phyloP scores from a whole-genome alignment of 768 basidiomycete species.

The Amyloporia xantha region DNA sequence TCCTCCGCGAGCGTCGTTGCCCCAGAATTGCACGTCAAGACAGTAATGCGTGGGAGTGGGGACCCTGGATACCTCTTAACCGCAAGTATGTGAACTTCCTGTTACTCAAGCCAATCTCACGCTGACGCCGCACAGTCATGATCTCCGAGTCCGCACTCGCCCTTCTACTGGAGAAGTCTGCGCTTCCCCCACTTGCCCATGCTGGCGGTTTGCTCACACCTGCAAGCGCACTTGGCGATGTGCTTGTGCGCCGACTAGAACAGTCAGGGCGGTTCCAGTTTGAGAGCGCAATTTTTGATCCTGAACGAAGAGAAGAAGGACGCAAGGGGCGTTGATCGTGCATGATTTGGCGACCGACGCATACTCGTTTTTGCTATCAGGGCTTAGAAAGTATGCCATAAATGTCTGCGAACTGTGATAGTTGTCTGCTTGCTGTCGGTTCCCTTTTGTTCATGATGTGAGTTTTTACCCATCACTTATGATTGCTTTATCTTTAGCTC shows the following conservation, averaged over 20 bases:
- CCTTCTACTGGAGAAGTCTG: constrained; percentile 48
- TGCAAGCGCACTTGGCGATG: constrained; percentile 74
- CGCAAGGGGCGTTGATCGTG: constrained; percentile 9
- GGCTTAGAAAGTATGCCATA: no score
- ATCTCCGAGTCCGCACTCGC: constrained; percentile 75
- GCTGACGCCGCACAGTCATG: no score
- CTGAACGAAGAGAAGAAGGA: constrained; percentile 3
- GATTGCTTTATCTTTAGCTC: no score
- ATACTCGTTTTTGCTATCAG: no score
- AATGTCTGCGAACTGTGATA: no score
- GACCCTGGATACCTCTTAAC: constrained; percentile 72
- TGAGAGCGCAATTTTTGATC: constrained; percentile 39
- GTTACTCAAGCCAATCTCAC: background rate
- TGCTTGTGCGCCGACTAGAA: constrained; percentile 61
- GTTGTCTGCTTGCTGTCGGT: no score
- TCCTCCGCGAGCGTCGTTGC: constrained; percentile 41
- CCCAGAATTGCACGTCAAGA: constrained; percentile 44
- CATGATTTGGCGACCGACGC: no score
- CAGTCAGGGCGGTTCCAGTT: constrained; percentile 51
- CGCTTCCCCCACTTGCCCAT: constrained; percentile 50
- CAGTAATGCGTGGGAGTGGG: constrained; percentile 56
- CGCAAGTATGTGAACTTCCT: constrained; percentile 44
- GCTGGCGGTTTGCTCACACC: constrained; percentile 82
- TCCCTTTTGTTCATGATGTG: no score
- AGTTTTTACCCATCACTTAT: no score